Base-by-base conservation (phyloP, 441 rosid genomes). In the Populus hybrid region DNA sequence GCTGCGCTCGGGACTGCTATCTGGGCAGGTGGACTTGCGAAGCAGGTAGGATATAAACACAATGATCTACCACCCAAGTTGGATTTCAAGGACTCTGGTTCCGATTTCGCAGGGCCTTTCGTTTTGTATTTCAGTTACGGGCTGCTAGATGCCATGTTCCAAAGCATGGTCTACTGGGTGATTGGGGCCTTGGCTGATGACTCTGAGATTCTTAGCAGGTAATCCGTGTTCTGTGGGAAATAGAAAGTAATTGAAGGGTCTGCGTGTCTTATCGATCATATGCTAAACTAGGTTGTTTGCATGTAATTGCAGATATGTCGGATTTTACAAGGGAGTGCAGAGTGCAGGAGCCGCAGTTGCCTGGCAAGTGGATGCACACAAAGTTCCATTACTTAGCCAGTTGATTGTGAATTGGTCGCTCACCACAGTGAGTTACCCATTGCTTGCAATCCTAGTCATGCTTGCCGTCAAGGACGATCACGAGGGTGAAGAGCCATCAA, bases 181-280 rank as follows among this genome's bases (percentile, higher is more conserved):
- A 91, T 88, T 38, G 93, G 90, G 50, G 84, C 89, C 34, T 70
- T 91, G 78, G 90, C 91, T 20, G 82, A 89, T 75, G 89, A 86
- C 75, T 89, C 94, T 9, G 89, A 91, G 86, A 86, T 83, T 75
- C 91, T 89, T 65, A 89, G 93, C 93, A 88, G 93, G 93, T 88
- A 69, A 6, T 23, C 14, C 7, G 0, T 67, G 35, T 28, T 64
- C 0, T 8, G 23, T 34, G 70, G n/a, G 59, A 5, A 5, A 16
- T 0, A 50, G 59, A 50, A 53, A 53, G 61, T 53, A 18, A 53
- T 57, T 8, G 63, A 57, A 57, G 64, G 24, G 11, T 59, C 1
- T n/a, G 24, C 1, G 5, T 8, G 24, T 59, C 65, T 59, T 59
- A 8, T 59, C 1, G 2, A 59, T 59, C 65, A 59, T 30, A 30